These are phyloP conservation scores for Tolypocladium paradoxum DNA, from an alignment of 2,329 filamentous ascomycete species.

Conservation along the genomic window DNA sequence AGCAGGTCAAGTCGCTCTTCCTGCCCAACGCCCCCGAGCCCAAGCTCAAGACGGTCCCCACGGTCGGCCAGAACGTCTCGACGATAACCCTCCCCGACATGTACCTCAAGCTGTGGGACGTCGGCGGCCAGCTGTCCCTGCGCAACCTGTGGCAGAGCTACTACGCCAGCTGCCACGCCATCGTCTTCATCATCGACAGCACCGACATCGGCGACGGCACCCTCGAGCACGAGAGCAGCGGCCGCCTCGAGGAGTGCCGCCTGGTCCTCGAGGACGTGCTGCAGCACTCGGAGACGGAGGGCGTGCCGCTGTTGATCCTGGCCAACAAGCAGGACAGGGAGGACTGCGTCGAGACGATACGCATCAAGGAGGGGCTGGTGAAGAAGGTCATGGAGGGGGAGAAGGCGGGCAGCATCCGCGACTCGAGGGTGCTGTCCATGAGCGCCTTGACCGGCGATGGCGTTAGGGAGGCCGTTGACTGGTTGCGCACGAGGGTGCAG, in stretches of 20 bases:
- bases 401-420: slow-evolving; percentile 73
- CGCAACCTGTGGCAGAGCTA: slow-evolving; percentile 93
- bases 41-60: slow-evolving; percentile 82
- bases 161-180: slow-evolving; percentile 87
- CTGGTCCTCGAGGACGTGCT: slow-evolving; percentile 84
- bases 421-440: slow-evolving; percentile 83
- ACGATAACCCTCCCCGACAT: slow-evolving; percentile 85
- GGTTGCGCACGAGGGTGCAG: slow-evolving; percentile 81
- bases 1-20: slow-evolving; percentile 89
- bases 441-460: slow-evolving; percentile 83
- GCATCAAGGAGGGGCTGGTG: slow-evolving; percentile 93
- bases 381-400: slow-evolving; percentile 93
- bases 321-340: slow-evolving; percentile 98
- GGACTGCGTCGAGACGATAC: slow-evolving; percentile 92
- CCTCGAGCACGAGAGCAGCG: slow-evolving; percentile 38
- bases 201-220: slow-evolving; percentile 83
- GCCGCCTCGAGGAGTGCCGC: slow-evolving; percentile 77
- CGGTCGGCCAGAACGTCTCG: slow-evolving; percentile 92
- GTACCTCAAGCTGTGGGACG: slow-evolving; percentile 98
- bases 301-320: slow-evolving; percentile 82
- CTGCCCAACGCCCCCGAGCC: slow-evolving; percentile 49
- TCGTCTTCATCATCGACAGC: slow-evolving; percentile 95
- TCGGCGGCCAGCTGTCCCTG: slow-evolving; percentile 84
- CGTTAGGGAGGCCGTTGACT: slow-evolving; percentile 92
- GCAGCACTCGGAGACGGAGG: slow-evolving; percentile 76